phyloP scores from a whole-genome alignment of 2,329 filamentous ascomycete genomes.

The Spiromastix sp. region DNA sequence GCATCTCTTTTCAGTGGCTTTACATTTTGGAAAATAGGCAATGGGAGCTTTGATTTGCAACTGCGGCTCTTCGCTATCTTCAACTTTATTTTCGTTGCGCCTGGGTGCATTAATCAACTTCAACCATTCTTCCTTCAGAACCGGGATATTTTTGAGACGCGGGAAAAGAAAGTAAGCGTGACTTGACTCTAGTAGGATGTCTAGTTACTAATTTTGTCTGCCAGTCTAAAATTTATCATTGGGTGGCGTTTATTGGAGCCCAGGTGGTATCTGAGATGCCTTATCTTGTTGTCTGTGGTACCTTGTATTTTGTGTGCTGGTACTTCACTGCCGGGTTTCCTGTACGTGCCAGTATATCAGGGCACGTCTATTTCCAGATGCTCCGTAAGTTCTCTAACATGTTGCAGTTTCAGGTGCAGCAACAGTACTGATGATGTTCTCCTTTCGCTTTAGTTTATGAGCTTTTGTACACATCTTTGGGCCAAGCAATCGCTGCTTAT shows the following conservation, averaged over 20 bases:
- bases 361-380: constrained; percentile 31
- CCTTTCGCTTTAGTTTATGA: constrained; percentile 32
- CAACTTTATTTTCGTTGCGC: constrained; percentile 48
- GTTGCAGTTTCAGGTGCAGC: not conserved
- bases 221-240: constrained; percentile 48
- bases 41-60: constrained; percentile 42
- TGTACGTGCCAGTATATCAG: constrained; percentile 20
- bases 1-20: constrained; percentile 52
- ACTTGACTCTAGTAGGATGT: not conserved
- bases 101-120: constrained; percentile 44
- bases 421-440: no score
- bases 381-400: constrained; percentile 18
- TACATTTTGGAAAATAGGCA: constrained; percentile 50
- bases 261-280: constrained; percentile 40
- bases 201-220: not conserved
- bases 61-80: constrained; percentile 46
- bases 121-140: constrained; percentile 49
- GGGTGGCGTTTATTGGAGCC: constrained; percentile 48
- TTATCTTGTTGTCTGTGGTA: constrained; percentile 35
- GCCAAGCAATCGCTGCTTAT: constrained; percentile 47
- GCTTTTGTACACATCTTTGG: constrained; percentile 34
- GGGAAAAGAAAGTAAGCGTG: constrained; percentile 42
- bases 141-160: constrained; percentile 47
- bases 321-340: constrained; percentile 47
- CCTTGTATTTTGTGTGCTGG: constrained; percentile 43